Evolutionary conservation across 345 rosid species (phyloP), one percentile per base, ranked within the genome.

Genomic region (Eutrema yunnanense): DNA sequence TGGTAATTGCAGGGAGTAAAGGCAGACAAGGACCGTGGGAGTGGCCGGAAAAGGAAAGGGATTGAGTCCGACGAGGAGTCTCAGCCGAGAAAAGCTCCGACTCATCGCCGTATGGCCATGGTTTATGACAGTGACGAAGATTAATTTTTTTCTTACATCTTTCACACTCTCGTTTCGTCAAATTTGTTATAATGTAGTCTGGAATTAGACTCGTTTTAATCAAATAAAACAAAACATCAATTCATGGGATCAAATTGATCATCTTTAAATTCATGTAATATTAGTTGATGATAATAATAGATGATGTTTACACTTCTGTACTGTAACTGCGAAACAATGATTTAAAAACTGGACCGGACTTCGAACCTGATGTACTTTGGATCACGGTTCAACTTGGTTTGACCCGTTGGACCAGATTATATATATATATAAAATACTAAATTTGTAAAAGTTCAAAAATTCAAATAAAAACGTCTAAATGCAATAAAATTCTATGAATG

Each of bases 121-220:
- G 87, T 90, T 77, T 88, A 82, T 58, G 98, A 95, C 66, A 89
- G 98, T 62, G 98, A 95, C 34, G 99, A 95, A 70, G 96, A 95
- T 53, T 82, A 67, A 10, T 11, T 3, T 13, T n/a, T 14, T 55
- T 55, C 41, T 4, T 38, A n/a, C 48, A n/a, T 33, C 30, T 12
- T 22, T 33, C 44, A 3, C 63, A 33, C 26, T 26, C 34, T 58
- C 19, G 11, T 34, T 50, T 42, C 19, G 9, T 50, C 61, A 6
- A 7, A 11, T 47, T 56, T 70, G 56, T 55, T 64, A 54, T 27
- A 29, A 14, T 65, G 36, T 59, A 65, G 72, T 73, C 16, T 47
- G 22, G 77, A 56, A 65, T 22, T 37, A 56, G 46, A 65, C 72
- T 56, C 65, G 34, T 61, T 62, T 51, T 3, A 1, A 14, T 71